Evolutionary conservation across 1,139 yeast genomes (phyloP).

Genomic region (Diutina ranongensis): DNA sequence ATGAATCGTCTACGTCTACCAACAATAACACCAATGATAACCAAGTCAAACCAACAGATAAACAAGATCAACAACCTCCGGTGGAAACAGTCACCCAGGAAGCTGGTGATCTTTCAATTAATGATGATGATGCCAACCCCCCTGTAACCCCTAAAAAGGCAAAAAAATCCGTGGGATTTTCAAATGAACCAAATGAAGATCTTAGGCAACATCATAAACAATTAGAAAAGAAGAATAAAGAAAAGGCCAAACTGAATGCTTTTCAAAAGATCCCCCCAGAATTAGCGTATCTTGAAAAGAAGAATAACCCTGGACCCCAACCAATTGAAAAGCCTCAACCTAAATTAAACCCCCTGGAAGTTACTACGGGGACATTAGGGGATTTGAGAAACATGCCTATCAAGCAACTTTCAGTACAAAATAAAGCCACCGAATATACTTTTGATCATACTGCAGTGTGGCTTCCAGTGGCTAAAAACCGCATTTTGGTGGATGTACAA

Average conservation of each 20-base stretch:
- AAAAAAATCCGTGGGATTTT: conserved; percentile 29
- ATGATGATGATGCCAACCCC: no score
- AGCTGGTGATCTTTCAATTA: no score
- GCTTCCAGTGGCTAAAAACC: conserved; percentile 22
- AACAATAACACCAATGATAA: no score
- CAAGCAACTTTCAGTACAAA: conserved; percentile 31
- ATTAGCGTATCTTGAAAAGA: conserved; percentile 25
- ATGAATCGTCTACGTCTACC: no score
- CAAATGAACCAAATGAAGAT: conserved; percentile 28
- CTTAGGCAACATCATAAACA: conserved; percentile 23
- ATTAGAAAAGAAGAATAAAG: conserved; percentile 18
- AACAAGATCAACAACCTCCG: no score
- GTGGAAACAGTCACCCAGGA: no score
- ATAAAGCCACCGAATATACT: conserved; percentile 31
- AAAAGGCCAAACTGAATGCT: conserved; percentile 18
- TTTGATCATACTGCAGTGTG: conserved; percentile 30
- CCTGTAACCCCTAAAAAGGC: neutral
- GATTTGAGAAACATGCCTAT: conserved; percentile 19
- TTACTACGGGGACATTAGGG: conserved; percentile 16
- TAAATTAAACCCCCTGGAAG: conserved; percentile 8
- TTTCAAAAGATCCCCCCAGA: conserved; percentile 36
- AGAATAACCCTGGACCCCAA: conserved; percentile 14
- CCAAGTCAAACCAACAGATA: no score
- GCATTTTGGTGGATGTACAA: conserved; percentile 26
- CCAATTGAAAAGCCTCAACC: conserved; percentile 12